Percentiles rank a stretch among this genome's conserved stretches.
phyloP scores from a whole-genome alignment of 106 monocot genomes.

The Dioscorea zingiberensis region DNA sequence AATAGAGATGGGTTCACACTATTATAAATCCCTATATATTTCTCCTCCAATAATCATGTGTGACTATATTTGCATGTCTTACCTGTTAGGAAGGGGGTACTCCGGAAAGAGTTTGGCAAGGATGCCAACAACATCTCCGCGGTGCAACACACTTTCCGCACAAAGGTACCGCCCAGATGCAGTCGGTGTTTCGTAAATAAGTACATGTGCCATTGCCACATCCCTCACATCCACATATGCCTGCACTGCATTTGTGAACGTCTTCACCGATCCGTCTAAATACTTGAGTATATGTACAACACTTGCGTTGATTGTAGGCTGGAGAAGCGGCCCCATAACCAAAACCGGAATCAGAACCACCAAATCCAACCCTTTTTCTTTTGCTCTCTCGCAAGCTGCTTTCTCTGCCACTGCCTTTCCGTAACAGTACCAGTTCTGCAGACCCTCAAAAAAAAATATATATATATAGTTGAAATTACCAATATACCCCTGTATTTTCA shows the following conservation, averaged over 20 bases:
- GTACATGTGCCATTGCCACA: constrained; percentile 58
- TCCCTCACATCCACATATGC: constrained; percentile 65
- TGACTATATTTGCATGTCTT: no score
- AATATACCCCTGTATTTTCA: no score
- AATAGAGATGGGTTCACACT: no score
- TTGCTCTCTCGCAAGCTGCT: constrained; percentile 39
- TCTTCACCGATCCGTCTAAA: constrained; percentile 42
- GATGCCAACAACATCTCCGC: constrained; percentile 56
- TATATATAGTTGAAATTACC: no score
- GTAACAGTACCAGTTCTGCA: constrained; percentile 49
- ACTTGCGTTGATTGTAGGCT: constrained; percentile 58
- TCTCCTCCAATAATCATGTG: no score
- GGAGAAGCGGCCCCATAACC: constrained; percentile 57
- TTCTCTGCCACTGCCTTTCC: constrained; percentile 49
- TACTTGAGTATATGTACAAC: constrained; percentile 50
- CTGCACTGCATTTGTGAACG: constrained; percentile 53
- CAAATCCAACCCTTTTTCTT: constrained; percentile 34
- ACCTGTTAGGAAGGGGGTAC: constrained; percentile 68
- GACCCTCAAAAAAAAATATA: no score
- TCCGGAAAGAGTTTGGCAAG: constrained; percentile 60
- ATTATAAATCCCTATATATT: no score
- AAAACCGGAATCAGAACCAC: constrained; percentile 55
- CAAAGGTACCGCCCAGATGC: constrained; percentile 46
- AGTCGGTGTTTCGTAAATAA: constrained; percentile 32
- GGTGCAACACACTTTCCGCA: constrained; percentile 61